phyloP scores from a whole-genome alignment of 192 early-diverging fungal genomes.

The Linnemannia schmuckeri region DNA sequence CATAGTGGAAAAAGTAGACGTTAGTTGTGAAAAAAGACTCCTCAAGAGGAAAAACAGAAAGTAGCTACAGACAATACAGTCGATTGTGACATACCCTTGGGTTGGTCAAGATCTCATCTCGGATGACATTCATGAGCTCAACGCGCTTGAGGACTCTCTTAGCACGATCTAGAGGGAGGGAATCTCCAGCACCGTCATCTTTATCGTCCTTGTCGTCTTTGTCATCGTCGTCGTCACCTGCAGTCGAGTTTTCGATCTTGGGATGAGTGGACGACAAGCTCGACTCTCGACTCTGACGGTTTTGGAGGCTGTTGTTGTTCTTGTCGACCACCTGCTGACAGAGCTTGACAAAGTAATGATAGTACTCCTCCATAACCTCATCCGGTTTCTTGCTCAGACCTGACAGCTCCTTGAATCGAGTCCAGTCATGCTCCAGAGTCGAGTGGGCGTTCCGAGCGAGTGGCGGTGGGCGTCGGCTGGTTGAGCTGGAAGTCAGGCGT shows the following conservation, averaged over 20 bases:
- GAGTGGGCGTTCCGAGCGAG: background rate
- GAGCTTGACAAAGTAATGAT: constrained; percentile 64
- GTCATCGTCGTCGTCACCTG: constrained; percentile 25
- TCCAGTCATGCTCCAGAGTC: constrained; percentile 64
- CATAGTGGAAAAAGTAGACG: background rate
- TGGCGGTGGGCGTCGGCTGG: constrained; percentile 8
- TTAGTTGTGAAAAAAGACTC: background rate
- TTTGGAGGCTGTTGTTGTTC: constrained; percentile 54
- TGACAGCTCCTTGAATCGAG: constrained; percentile 76
- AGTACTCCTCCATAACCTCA: constrained; percentile 77
- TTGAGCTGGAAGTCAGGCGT: constrained; percentile 56
- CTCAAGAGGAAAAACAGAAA: background rate
- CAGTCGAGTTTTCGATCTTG: constrained; percentile 48
- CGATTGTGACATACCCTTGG: constrained; percentile 38
- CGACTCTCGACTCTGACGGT: constrained; percentile 38
- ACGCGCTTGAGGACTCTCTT: constrained; percentile 77
- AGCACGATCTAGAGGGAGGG: constrained; percentile 74
- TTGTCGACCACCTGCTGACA: constrained; percentile 72
- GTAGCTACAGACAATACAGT: background rate
- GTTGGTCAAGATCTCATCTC: constrained; percentile 70
- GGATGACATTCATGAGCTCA: constrained; percentile 75
- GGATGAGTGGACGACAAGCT: constrained; percentile 56
- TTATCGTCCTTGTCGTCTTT: constrained; percentile 53
- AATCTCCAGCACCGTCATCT: constrained; percentile 59
- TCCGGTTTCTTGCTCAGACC: constrained; percentile 74